Evolutionary conservation across 257 asterid genomes (phyloP), one percentile per base, ranked within the genome.

Genomic region (Solanum infundibuliforme): DNA sequence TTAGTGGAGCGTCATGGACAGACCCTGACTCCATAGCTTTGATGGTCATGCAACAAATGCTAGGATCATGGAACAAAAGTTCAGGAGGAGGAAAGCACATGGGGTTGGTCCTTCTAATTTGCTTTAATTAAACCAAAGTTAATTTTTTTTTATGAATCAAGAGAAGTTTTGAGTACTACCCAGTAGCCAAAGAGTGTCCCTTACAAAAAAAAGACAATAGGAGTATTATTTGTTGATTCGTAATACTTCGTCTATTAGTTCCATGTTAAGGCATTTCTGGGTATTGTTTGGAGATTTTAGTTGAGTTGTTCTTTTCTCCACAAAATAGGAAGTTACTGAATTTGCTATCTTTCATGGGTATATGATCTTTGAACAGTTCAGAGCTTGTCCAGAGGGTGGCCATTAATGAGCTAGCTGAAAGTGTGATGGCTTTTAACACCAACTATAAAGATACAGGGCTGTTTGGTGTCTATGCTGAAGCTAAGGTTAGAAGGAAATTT

Each of bases 1-100:
- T 95, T 93, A 95, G 94, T 89, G 98, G 98, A 89, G 97, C 98
- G 5, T 93, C 98, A 14, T 96, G 98, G 98, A 95, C 96, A 1
- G 98, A 96, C 91, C 98, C 95, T 43, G 98, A 95, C 92, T 94
- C 98, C 74, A 89, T 95, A 91, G 94, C 98, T 71, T 91, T 96
- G 90, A 95, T 95, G 98, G 95, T 95, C 84, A 95, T 96, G 95
- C 98, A 96, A 86, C 88, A 96, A 1, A 92, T 95, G 98, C 82
- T 95, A 87, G 98, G 98, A 88, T 92, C 98, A 39, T 96, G 98
- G 98, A 92, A 89, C 79, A 96, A 94, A 86, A 92, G 60, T 91
- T 92, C 93, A 43, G 93, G 94, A 88, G 96, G 98, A 5, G 98
- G 98, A 84, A 94, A 94, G 92, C 98, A 96, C 92, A 93, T 91